These are phyloP conservation scores for Trametes punicea DNA, from an alignment of 768 basidiomycete genomes.

Conservation along the genomic window DNA sequence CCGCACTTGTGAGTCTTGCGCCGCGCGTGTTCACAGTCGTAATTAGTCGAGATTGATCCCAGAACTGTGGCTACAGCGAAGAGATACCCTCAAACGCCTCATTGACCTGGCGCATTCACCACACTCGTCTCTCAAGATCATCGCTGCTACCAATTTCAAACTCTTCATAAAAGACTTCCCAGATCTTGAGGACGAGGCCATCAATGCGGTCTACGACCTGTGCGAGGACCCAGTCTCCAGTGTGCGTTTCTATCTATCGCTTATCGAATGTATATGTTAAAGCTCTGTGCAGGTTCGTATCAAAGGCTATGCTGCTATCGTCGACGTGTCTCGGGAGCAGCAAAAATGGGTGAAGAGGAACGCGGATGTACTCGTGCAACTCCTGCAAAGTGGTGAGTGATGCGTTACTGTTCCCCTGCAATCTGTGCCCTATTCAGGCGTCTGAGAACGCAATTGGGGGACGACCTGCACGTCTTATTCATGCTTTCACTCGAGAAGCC, in stretches of 20 bases:
- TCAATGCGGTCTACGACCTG: slow-evolving; percentile 75
- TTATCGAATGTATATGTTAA: too few species aligned
- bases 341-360: slow-evolving; percentile 65
- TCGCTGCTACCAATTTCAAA: slow-evolving; percentile 56
- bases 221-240: slow-evolving; percentile 64
- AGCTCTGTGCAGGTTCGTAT: slow-evolving; percentile 52
- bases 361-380: slow-evolving; percentile 70
- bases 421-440: neutral
- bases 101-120: slow-evolving; percentile 52
- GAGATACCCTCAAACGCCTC: slow-evolving; percentile 48
- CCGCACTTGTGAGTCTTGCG: slow-evolving; percentile 35
- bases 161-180: slow-evolving; percentile 63
- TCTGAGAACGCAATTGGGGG: neutral
- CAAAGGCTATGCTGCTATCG: slow-evolving; percentile 63
- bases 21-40: too few species aligned
- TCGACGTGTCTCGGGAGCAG: slow-evolving; percentile 44
- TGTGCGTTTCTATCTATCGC: slow-evolving; percentile 33
- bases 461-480: neutral
- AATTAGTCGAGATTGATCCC: neutral
- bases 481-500: neutral
- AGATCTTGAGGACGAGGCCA: slow-evolving; percentile 69
- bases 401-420: neutral
- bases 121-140: slow-evolving; percentile 46
- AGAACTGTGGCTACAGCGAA: slow-evolving; percentile 39
- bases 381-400: slow-evolving; percentile 66